Percentiles rank a stretch among this genome's conserved stretches.
Evolutionary conservation across 805 yeast species (phyloP).

Genomic region (Wickerhamomyces ciferrii): DNA sequence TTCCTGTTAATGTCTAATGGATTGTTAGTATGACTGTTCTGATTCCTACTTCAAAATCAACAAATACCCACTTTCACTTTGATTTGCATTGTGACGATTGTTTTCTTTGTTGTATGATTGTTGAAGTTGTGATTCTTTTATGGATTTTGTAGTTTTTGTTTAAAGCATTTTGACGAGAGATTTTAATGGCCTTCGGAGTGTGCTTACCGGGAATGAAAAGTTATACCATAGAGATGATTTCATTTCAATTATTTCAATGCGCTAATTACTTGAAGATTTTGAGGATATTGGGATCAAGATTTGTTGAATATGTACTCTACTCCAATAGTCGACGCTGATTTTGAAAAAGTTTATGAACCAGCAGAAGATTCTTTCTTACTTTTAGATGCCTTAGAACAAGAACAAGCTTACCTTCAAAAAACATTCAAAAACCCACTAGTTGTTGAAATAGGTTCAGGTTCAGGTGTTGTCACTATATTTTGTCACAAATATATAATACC

Average conservation of each 20-base stretch:
- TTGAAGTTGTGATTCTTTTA: background rate
- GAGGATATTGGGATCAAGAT: too few relatives aligned
- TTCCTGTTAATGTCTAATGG: constrained; percentile 63
- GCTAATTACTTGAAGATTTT: too few relatives aligned
- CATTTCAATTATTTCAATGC: too few relatives aligned
- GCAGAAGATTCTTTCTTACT: constrained; percentile 88
- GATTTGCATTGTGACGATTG: constrained; percentile 43
- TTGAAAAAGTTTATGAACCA: constrained; percentile 85
- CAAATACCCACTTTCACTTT: constrained; percentile 48
- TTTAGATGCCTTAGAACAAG: constrained; percentile 72
- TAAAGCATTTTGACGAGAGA: too few relatives aligned
- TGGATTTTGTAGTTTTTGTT: background rate
- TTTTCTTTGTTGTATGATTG: background rate
- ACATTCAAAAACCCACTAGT: constrained; percentile 46
- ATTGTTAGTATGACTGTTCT: constrained; percentile 12
- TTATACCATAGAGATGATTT: too few relatives aligned
- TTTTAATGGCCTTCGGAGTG: too few relatives aligned
- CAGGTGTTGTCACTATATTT: constrained; percentile 85
- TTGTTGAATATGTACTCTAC: constrained; percentile 72
- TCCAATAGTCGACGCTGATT: constrained; percentile 59
- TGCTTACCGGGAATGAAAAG: too few relatives aligned
- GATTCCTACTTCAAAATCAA: too few relatives aligned
- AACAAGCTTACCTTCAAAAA: constrained; percentile 30
- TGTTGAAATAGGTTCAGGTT: constrained; percentile 86
- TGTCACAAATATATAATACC: constrained; percentile 54